A percentile compares a stretch with the other conserved stretches of the same genome.
Evolutionary conservation across 1,139 yeast genomes (phyloP).

Genomic region (Taphrina sp.): DNA sequence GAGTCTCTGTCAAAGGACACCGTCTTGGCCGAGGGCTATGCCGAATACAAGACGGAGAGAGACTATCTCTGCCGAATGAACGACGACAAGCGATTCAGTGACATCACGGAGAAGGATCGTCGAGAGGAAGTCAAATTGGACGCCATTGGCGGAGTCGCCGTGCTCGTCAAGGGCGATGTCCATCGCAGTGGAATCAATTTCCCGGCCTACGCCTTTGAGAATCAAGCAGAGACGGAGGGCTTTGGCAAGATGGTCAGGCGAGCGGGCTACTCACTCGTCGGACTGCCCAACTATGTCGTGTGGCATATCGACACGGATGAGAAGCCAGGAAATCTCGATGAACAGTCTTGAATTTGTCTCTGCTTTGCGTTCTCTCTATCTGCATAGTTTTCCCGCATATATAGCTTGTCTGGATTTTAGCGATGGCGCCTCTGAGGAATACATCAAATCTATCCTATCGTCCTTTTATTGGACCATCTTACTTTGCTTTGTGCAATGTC

Average conservation of each 20-base stretch:
- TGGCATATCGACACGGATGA: conserved; percentile 52
- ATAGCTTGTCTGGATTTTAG: no score
- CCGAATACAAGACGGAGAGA: conserved; percentile 86
- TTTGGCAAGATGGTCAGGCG: conserved; percentile 81
- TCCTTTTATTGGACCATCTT: no score
- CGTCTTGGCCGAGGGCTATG: conserved; percentile 87
- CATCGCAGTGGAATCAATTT: conserved; percentile 80
- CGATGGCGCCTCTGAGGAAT: no score
- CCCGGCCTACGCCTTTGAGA: conserved; percentile 84
- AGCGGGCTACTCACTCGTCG: conserved; percentile 80
- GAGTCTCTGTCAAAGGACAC: conserved; percentile 69
- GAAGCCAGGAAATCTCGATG: conserved; percentile 14
- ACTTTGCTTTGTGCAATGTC: no score
- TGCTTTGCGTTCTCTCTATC: no score
- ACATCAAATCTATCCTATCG: no score
- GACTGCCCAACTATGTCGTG: conserved; percentile 82
- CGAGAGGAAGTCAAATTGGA: conserved; percentile 70
- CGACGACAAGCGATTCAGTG: conserved; percentile 32
- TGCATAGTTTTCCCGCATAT: no score
- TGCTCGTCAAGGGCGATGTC: conserved; percentile 75
- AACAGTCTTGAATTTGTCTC: background rate
- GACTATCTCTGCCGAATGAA: conserved; percentile 44
- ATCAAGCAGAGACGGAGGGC: conserved; percentile 88
- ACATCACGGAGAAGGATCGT: conserved; percentile 59
- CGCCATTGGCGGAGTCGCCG: conserved; percentile 90